Conservation (phyloP, 2,329 filamentous ascomycete genomes). For the Sclerotiophoma versabilis region DNA sequence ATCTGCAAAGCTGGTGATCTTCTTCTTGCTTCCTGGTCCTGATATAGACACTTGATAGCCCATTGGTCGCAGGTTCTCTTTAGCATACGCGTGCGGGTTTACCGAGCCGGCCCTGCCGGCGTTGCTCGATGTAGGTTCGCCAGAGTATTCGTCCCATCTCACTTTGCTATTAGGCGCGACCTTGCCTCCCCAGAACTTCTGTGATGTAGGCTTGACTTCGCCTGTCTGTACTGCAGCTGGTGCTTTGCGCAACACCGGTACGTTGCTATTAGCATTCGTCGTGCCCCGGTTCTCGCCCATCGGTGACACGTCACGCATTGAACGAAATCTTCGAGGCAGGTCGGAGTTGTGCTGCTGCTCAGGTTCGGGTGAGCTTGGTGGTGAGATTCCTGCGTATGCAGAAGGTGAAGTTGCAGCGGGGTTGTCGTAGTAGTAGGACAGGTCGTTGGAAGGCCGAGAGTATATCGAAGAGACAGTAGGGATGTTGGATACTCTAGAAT, state of each 20-base stretch:
- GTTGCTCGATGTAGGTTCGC: slow-evolving; percentile 65
- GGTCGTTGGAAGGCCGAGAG: slow-evolving; percentile 60
- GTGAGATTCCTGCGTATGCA: slow-evolving; percentile 46
- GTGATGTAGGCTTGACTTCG: slow-evolving; percentile 26
- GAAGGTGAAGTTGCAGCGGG: slow-evolving; percentile 25
- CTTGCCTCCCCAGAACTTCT: slow-evolving; percentile 49
- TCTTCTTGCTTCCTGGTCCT: slow-evolving; percentile 34
- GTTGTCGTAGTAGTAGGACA: slow-evolving; percentile 31
- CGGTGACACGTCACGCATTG: slow-evolving; percentile 50
- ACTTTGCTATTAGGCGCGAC: slow-evolving; percentile 46
- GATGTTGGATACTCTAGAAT: slow-evolving; percentile 37
- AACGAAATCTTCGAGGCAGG: slow-evolving; percentile 38
- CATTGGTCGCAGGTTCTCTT: slow-evolving; percentile 32
- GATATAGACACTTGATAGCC: slow-evolving; percentile 46
- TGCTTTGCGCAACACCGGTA: slow-evolving; percentile 46
- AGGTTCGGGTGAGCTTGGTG: slow-evolving; percentile 49
- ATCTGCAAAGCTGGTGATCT: slow-evolving; percentile 39
- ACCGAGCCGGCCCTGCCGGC: slow-evolving; percentile 64
- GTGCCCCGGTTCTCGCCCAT: slow-evolving; percentile 46
- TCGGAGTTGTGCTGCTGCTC: slow-evolving; percentile 29
- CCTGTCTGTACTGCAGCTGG: slow-evolving; percentile 30
- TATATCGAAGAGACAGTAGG: slow-evolving; percentile 65
- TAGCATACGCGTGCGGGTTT: slow-evolving; percentile 56
- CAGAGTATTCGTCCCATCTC: slow-evolving; percentile 71
- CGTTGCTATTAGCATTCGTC: slow-evolving; percentile 32